phyloP scores from a whole-genome alignment of 2,329 filamentous ascomycete genomes.

The Aspergillus sp. region DNA sequence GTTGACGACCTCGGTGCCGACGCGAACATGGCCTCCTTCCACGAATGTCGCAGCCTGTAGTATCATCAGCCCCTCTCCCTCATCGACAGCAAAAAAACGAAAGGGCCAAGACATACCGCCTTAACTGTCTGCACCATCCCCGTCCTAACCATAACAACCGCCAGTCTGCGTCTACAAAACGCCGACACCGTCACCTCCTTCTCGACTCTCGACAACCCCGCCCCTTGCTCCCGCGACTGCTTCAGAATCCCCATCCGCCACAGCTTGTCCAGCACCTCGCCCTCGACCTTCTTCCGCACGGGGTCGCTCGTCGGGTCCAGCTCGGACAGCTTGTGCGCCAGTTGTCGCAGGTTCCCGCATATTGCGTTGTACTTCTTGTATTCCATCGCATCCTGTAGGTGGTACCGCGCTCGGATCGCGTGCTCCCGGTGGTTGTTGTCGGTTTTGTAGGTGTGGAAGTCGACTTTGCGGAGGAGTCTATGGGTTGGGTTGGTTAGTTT shows the following conservation, averaged over 20 bases:
- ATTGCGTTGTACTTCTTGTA: constrained; percentile 61
- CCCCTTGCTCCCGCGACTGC: constrained; percentile 64
- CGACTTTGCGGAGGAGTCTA: constrained; percentile 72
- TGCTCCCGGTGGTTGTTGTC: constrained; percentile 81
- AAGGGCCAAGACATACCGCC: constrained; percentile 44
- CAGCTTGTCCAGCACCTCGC: constrained; percentile 80
- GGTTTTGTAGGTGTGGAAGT: constrained; percentile 89
- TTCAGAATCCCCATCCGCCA: constrained; percentile 83
- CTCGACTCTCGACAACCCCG: constrained; percentile 63
- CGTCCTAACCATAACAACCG: constrained; percentile 81
- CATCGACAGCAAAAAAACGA: constrained; percentile 4
- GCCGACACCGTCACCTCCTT: constrained; percentile 80
- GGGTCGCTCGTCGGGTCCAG: constrained; percentile 69
- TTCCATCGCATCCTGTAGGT: constrained; percentile 80
- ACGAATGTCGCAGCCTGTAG: constrained; percentile 59
- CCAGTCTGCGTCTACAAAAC: constrained; percentile 72
- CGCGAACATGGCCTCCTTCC: constrained; percentile 86
- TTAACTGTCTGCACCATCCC: constrained; percentile 88
- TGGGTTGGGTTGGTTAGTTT: constrained; percentile 3
- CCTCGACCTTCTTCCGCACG: constrained; percentile 73
- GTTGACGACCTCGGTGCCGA: constrained; percentile 81
- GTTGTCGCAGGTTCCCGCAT: constrained; percentile 73
- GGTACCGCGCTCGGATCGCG: constrained; percentile 70
- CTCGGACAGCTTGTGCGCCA: constrained; percentile 78
- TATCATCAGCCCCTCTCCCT: background rate